These are phyloP conservation scores for Dipodascopsis uninucleata DNA, from an alignment of 805 yeast genomes.

Conservation along the genomic window DNA sequence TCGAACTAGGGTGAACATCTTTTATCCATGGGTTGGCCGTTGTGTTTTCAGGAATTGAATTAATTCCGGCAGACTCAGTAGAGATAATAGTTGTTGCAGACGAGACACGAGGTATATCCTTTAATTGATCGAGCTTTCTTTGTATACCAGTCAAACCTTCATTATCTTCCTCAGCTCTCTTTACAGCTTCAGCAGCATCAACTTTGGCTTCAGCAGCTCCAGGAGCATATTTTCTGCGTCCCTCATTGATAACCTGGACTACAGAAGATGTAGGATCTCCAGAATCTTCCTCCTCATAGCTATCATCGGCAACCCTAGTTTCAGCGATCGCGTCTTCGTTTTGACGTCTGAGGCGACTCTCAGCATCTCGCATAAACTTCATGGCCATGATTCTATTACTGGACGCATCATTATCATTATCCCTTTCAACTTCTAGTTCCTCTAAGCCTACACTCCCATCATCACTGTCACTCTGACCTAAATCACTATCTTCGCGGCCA, in stretches of 20 bases:
- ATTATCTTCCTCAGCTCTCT: conserved; percentile 23
- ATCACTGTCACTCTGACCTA: conserved; percentile 42
- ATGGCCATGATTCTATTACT: conserved; percentile 81
- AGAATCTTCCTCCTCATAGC: conserved; percentile 43
- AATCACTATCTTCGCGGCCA: conserved; percentile 48
- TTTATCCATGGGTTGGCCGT: conserved; percentile 38
- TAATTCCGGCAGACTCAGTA: conserved; percentile 32
- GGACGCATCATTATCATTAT: conserved; percentile 20
- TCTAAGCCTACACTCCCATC: too few species aligned
- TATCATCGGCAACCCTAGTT: conserved; percentile 49
- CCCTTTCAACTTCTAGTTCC: conserved; percentile 37
- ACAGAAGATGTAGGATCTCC: conserved; percentile 45
- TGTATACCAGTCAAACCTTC: conserved; percentile 7
- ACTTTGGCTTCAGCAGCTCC: conserved; percentile 43
- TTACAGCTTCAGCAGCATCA: conserved; percentile 22
- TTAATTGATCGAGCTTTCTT: conserved; percentile 13
- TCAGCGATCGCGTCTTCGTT: conserved; percentile 54
- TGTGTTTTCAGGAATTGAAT: too few species aligned
- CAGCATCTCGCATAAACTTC: conserved; percentile 95
- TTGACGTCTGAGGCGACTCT: conserved; percentile 56
- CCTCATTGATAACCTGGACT: conserved; percentile 53
- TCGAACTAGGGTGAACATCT: conserved; percentile 40
- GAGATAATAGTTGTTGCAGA: conserved; percentile 22
- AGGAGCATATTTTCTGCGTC: conserved; percentile 80
- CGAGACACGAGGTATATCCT: not conserved